These are phyloP conservation scores for Xanthoconium stramineum DNA, from an alignment of 768 basidiomycete genomes.

Conservation along the genomic window DNA sequence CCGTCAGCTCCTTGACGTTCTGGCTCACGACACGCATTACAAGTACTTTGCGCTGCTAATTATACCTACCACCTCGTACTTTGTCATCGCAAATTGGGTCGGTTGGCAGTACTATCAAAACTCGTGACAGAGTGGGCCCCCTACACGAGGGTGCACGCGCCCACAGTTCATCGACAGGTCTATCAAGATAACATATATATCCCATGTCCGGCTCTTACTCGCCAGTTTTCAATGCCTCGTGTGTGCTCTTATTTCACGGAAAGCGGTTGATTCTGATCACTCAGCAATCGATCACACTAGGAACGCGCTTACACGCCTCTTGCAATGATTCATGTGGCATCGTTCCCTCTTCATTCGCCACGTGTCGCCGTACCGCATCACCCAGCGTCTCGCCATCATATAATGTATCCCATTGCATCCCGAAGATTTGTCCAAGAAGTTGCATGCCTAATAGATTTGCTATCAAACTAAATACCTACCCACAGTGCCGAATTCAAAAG, in stretches of 20 bases:
- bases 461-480: constrained; percentile 14
- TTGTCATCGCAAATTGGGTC: constrained; percentile 97
- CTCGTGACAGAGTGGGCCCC: constrained; percentile 45
- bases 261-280: constrained; percentile 17
- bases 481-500: neutral
- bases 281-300: constrained; percentile 14
- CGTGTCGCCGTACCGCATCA: constrained; percentile 1
- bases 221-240: constrained; percentile 17
- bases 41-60: constrained; percentile 81
- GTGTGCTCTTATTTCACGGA: constrained; percentile 11
- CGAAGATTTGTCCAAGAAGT: constrained; percentile 15
- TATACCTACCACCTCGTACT: constrained; percentile 80
- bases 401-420: constrained; percentile 4
- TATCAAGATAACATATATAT: constrained; percentile 3
- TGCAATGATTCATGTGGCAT: constrained; percentile 22
- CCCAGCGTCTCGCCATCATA: neutral
- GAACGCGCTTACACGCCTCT: constrained; percentile 17
- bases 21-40: constrained; percentile 80
- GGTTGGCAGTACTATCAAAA: constrained; percentile 98
- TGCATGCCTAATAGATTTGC: constrained; percentile 17
- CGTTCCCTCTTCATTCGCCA: constrained; percentile 13
- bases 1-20: constrained; percentile 55
- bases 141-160: neutral
- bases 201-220: neutral
- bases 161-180: neutral